Percentiles rank a stretch among this genome's conserved stretches.
Conservation (phyloP, 768 basidiomycete species). For the Tylopilus balloui region DNA sequence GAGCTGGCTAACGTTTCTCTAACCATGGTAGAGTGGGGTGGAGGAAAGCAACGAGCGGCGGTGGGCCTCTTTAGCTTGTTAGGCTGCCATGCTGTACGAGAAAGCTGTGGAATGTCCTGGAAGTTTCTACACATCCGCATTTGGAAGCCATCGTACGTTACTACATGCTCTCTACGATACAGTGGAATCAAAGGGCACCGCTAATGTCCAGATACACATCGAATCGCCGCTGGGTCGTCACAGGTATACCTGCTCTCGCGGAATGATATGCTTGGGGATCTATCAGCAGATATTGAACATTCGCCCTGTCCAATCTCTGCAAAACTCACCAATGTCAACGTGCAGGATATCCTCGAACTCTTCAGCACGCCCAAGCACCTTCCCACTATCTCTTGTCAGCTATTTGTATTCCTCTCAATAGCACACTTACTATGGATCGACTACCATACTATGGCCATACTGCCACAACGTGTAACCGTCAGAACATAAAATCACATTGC, state of each 20-base stretch:
- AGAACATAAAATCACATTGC: neutral
- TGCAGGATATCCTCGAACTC: conserved; percentile 78
- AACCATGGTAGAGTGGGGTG: conserved; percentile 46
- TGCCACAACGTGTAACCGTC: conserved; percentile 25
- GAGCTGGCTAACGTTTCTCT: conserved; percentile 51
- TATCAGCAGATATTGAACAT: conserved; percentile 32
- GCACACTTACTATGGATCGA: conserved; percentile 76
- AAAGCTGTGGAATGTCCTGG: conserved; percentile 33
- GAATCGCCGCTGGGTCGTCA: conserved; percentile 87
- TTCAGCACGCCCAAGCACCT: conserved; percentile 65
- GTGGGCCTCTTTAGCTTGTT: conserved; percentile 20
- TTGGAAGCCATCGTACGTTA: conserved; percentile 10
- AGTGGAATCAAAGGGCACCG: conserved; percentile 3
- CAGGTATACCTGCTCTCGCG: conserved; percentile 80
- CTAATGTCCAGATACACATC: conserved; percentile 86
- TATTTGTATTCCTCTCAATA: neutral
- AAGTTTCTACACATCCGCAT: conserved; percentile 24
- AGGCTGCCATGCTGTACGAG: conserved; percentile 33
- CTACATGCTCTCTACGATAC: neutral
- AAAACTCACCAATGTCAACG: conserved; percentile 69
- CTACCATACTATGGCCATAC: conserved; percentile 90
- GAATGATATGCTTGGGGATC: conserved; percentile 60
- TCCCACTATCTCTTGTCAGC: conserved; percentile 51
- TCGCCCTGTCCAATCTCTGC: neutral
- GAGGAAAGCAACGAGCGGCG: conserved; percentile 14